Conservation (phyloP, 176 grass and related monocot species). For the Carex parvula region DNA sequence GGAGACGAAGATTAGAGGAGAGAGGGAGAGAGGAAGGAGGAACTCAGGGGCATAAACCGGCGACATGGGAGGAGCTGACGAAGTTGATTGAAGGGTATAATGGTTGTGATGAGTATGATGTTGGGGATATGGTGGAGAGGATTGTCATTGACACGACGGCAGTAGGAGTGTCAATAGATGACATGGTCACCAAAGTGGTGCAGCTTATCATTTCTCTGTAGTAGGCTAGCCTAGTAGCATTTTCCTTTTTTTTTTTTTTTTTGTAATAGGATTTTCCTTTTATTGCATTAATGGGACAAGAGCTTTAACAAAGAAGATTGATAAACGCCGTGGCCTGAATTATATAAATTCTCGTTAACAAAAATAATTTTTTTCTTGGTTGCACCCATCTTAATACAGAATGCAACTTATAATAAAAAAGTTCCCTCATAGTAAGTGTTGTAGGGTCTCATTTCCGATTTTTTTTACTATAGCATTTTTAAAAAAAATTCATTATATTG, state of each 20-base stretch:
- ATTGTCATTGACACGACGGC: conserved; percentile 67
- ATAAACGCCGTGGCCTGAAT: too few species aligned
- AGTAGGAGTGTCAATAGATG: background rate
- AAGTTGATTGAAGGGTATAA: conserved; percentile 55
- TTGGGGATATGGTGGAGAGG: conserved; percentile 41
- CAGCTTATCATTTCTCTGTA: conserved; percentile 39
- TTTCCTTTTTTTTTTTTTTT: background rate
- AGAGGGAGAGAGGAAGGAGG: conserved; percentile 25
- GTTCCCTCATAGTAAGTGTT: too few species aligned
- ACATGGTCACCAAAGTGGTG: conserved; percentile 34
- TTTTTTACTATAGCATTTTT: too few species aligned
- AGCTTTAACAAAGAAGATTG: too few species aligned
- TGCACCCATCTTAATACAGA: too few species aligned
- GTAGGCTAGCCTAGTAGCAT: background rate
- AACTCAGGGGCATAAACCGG: conserved; percentile 59
- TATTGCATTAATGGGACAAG: background rate
- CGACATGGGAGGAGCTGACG: conserved; percentile 55
- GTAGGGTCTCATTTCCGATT: too few species aligned
- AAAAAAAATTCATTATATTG: too few species aligned
- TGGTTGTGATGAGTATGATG: conserved; percentile 60
- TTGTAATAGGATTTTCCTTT: background rate
- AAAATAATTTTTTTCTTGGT: too few species aligned
- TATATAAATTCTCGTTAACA: too few species aligned
- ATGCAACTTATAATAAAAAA: too few species aligned
- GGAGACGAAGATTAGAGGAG: conserved; percentile 56